A percentile compares a stretch with the other conserved stretches of the same genome.
phyloP scores from a whole-genome alignment of 2,329 filamentous ascomycete genomes.

The Stagonosporopsis vannaccii region DNA sequence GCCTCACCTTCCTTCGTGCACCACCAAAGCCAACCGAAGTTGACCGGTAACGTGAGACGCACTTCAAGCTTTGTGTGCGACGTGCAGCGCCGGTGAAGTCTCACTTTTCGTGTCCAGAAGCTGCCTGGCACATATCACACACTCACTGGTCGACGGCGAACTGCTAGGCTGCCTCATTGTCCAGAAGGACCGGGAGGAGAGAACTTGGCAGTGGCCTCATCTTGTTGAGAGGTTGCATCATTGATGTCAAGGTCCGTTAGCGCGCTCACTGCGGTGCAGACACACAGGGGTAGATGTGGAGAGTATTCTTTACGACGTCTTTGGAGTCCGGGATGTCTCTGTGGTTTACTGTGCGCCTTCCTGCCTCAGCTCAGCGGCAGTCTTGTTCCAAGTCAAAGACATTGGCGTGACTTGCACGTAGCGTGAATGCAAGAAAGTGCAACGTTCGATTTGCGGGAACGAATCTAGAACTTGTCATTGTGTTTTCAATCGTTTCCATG shows the following conservation, averaged over 20 bases:
- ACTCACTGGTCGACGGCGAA: slow-evolving; percentile 8
- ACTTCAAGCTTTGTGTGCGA: slow-evolving; percentile 26
- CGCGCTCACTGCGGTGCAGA: neutral
- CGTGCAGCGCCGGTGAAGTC: slow-evolving; percentile 33
- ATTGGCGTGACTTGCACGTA: neutral
- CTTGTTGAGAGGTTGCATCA: slow-evolving; percentile 19
- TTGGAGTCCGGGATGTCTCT: neutral
- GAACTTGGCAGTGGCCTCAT: slow-evolving; percentile 14
- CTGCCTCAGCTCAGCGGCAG: neutral
- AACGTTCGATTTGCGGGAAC: neutral
- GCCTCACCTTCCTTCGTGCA: slow-evolving; percentile 15
- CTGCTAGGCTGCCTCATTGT: slow-evolving; percentile 18
- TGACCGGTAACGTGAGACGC: slow-evolving; percentile 39
- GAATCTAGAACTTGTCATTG: neutral
- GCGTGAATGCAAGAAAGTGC: neutral
- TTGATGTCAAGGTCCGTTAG: neutral
- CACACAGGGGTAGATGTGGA: neutral
- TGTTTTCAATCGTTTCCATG: neutral
- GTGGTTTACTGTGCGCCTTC: neutral
- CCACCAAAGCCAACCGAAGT: slow-evolving; percentile 20
- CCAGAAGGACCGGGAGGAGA: slow-evolving; percentile 3
- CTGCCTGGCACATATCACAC: slow-evolving; percentile 11
- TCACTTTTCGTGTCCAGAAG: slow-evolving; percentile 4
- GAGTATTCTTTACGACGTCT: neutral
- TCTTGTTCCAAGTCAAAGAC: neutral